A percentile compares a stretch with the other conserved stretches of the same genome.
These are phyloP conservation scores for Monosporascus sp. DNA, from an alignment of 2,329 filamentous ascomycete species.

Conservation along the genomic window DNA sequence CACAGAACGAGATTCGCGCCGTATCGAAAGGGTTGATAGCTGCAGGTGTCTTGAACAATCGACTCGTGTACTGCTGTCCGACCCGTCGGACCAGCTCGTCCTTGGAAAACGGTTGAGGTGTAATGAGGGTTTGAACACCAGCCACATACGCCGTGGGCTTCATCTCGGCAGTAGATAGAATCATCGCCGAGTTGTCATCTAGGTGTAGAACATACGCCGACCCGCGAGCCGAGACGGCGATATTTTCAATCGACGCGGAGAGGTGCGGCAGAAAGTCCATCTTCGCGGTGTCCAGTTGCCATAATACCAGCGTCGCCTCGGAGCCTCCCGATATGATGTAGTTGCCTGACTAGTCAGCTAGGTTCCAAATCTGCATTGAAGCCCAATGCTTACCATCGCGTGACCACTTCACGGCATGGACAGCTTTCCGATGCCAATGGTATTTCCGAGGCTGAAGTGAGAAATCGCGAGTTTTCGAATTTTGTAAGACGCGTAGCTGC, in stretches of 20 bases:
- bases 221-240: conserved; percentile 75
- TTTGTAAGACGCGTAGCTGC: conserved; percentile 45
- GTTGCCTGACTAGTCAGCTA: conserved; percentile 54
- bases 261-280: conserved; percentile 87
- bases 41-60: conserved; percentile 48
- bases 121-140: conserved; percentile 65
- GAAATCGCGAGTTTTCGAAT: conserved; percentile 36
- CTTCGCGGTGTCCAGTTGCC: conserved; percentile 85
- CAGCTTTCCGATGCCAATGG: conserved; percentile 87
- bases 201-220: conserved; percentile 79
- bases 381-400: conserved; percentile 62
- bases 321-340: conserved; percentile 91
- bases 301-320: conserved; percentile 84
- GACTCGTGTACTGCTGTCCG: conserved; percentile 40
- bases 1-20: conserved; percentile 62
- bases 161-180: conserved; percentile 85
- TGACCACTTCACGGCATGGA: conserved; percentile 86
- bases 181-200: conserved; percentile 87
- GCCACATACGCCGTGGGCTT: conserved; percentile 78
- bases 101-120: conserved; percentile 45
- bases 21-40: conserved; percentile 57
- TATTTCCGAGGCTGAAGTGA: conserved; percentile 59
- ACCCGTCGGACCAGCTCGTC: conserved; percentile 49
- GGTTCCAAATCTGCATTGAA: not conserved
- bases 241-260: conserved; percentile 74